Evolutionary conservation across 169 alveolate genomes (phyloP).

Genomic region (Cryptosporidium canis): DNA sequence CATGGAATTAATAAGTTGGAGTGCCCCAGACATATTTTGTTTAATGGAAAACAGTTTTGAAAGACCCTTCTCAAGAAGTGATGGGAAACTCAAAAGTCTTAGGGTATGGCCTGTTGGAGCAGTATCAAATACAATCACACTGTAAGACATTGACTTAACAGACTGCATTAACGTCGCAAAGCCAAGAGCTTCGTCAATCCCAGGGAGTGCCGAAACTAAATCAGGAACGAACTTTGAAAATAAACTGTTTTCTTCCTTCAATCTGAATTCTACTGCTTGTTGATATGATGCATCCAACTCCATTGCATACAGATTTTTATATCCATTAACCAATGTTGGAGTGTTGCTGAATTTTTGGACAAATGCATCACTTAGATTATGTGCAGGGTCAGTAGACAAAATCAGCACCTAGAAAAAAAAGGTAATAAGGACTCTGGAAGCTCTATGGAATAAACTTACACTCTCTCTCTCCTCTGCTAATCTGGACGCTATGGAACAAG

Average conservation of each 20-base stretch:
- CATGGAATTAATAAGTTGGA: conserved; percentile 74
- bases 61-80: conserved; percentile 92
- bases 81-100: conserved; percentile 95
- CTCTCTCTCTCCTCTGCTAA: conserved; percentile 92
- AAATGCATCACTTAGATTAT: conserved; percentile 97
- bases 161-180: conserved; percentile 96
- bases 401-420: conserved; percentile 88
- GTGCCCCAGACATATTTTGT: conserved; percentile 82
- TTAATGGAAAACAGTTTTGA: conserved; percentile 89
- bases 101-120: conserved; percentile 99
- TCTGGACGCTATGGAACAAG: conserved; percentile 93
- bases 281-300: conserved; percentile 91
- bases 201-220: conserved; percentile 94
- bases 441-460: conserved; percentile 76
- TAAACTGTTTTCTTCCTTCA: conserved; percentile 77
- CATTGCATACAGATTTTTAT: conserved; percentile 94
- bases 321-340: conserved; percentile 94
- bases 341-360: conserved; percentile 93
- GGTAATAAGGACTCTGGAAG: background rate
- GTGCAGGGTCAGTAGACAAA: conserved; percentile 99
- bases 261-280: conserved; percentile 81
- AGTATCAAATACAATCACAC: conserved; percentile 96
- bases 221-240: conserved; percentile 86
- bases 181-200: conserved; percentile 98
- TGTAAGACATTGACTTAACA: conserved; percentile 92